These are phyloP conservation scores for Boletus rubropictus DNA, from an alignment of 768 basidiomycete genomes.

Conservation along the genomic window DNA sequence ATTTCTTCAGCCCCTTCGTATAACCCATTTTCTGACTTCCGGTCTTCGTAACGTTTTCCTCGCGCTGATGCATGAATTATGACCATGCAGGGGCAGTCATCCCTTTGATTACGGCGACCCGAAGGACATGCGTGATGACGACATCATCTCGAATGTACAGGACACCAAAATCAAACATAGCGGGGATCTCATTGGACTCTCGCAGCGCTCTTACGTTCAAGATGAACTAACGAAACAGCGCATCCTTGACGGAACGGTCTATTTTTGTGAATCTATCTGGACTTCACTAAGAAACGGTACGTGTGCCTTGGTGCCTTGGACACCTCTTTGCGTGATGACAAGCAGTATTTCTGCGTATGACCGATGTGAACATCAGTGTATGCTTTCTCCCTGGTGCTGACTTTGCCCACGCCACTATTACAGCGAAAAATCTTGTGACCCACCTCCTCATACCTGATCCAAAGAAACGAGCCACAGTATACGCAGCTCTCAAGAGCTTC, in stretches of 20 bases:
- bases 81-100: conserved; percentile 53
- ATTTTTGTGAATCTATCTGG: conserved; percentile 57
- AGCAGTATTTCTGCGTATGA: conserved; percentile 1
- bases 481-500: conserved; percentile 49
- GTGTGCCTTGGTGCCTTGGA: conserved; percentile 9
- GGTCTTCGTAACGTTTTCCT: neutral
- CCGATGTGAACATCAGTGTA: neutral
- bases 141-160: conserved; percentile 2
- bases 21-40: neutral
- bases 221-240: conserved; percentile 63
- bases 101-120: conserved; percentile 63
- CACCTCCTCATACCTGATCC: conserved; percentile 58
- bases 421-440: conserved; percentile 52
- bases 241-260: conserved; percentile 57
- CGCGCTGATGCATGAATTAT: conserved; percentile 7
- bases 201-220: conserved; percentile 35
- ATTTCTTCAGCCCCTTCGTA: neutral
- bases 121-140: conserved; percentile 11
- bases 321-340: neutral
- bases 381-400: conserved; percentile 7
- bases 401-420: neutral
- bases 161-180: conserved; percentile 31
- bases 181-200: conserved; percentile 28
- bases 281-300: conserved; percentile 51
- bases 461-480: conserved; percentile 55